These are phyloP conservation scores for Solanum virginianum DNA, from an alignment of 257 asterid genomes.

Conservation along the genomic window DNA sequence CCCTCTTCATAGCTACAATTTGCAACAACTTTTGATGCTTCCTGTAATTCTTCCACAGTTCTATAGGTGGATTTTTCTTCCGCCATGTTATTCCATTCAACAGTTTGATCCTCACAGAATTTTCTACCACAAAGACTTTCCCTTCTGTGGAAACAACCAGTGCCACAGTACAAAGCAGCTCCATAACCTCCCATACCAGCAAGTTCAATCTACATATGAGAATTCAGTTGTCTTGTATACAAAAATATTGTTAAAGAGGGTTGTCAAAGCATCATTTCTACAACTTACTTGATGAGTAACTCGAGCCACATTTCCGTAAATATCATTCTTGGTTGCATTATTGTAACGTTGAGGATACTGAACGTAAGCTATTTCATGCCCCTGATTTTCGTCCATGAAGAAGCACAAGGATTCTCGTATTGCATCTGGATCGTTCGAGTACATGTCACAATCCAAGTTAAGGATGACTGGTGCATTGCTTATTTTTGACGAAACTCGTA, in stretches of 20 bases:
- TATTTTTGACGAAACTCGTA: conserved; percentile 62
- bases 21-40: conserved; percentile 37
- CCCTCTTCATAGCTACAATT: conserved; percentile 57
- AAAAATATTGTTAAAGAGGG: neutral
- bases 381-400: conserved; percentile 54
- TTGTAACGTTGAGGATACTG: conserved; percentile 52
- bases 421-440: conserved; percentile 60
- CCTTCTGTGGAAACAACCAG: conserved; percentile 74
- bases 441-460: conserved; percentile 89
- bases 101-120: conserved; percentile 2
- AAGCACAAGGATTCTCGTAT: conserved; percentile 59
- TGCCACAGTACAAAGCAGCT: conserved; percentile 45
- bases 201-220: conserved; percentile 42
- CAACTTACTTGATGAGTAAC: conserved; percentile 23
- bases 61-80: neutral
- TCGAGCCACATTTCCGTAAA: conserved; percentile 20
- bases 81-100: conserved; percentile 4
- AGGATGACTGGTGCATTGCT: conserved; percentile 77
- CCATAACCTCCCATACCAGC: conserved; percentile 45
- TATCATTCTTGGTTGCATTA: conserved; percentile 41
- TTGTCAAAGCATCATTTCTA: neutral
- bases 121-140: conserved; percentile 37
- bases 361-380: conserved; percentile 33
- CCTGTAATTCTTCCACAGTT: conserved; percentile 45
- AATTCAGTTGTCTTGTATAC: neutral